These are phyloP conservation scores for Collybia sp. DNA, from an alignment of 768 basidiomycete species.

Conservation along the genomic window DNA sequence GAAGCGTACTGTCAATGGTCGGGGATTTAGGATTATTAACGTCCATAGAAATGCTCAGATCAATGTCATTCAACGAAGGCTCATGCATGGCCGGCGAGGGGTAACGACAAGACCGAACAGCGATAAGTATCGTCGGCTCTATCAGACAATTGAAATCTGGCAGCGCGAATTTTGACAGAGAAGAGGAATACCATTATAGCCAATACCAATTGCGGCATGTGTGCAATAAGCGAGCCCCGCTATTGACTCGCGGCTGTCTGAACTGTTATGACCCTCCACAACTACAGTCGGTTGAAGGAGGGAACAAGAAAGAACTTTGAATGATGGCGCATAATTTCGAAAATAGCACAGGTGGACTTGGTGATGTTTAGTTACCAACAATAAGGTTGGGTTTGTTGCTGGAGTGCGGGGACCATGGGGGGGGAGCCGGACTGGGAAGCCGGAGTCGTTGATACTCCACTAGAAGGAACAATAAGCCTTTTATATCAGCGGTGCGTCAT, in stretches of 20 bases:
- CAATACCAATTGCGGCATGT: conserved; percentile 54
- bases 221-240: conserved; percentile 27
- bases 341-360: conserved; percentile 51
- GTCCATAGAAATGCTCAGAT: conserved; percentile 30
- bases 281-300: conserved; percentile 35
- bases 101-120: conserved; percentile 52
- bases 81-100: conserved; percentile 26
- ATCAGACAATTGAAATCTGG: no score
- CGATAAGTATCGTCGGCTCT: conserved; percentile 59
- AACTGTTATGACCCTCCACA: conserved; percentile 25
- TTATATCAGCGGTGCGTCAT: no score
- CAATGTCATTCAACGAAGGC: conserved; percentile 34
- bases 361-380: conserved; percentile 64
- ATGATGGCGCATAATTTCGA: conserved; percentile 34
- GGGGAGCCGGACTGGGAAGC: conserved; percentile 51
- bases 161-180: background rate
- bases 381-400: conserved; percentile 47
- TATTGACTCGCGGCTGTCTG: background rate
- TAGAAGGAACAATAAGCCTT: conserved; percentile 14
- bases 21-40: conserved; percentile 8
- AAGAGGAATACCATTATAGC: conserved; percentile 46
- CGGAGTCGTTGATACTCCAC: conserved; percentile 47
- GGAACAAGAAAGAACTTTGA: conserved; percentile 46
- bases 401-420: conserved; percentile 52
- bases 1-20: conserved; percentile 16